Conservation (phyloP, 2,329 filamentous ascomycete species). For the Volutella citrinella region DNA sequence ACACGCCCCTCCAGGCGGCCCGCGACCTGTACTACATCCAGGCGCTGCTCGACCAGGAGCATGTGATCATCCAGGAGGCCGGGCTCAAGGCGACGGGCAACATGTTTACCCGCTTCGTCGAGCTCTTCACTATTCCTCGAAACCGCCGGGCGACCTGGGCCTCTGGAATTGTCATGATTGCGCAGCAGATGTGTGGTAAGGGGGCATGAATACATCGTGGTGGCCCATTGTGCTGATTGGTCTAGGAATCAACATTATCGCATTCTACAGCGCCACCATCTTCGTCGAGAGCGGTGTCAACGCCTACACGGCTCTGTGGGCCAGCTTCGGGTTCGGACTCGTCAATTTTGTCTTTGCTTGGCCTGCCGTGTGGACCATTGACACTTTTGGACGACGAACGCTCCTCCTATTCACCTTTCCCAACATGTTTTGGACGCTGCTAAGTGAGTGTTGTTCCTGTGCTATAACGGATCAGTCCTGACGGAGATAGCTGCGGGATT, state of each 20-base stretch:
- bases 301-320: slow-evolving; percentile 36
- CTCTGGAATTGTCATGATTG: slow-evolving; percentile 66
- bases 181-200: slow-evolving; percentile 57
- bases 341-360: slow-evolving; percentile 63
- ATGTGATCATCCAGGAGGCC: slow-evolving; percentile 20
- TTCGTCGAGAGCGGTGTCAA: slow-evolving; percentile 42
- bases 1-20: slow-evolving; percentile 57
- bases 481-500: slow-evolving; percentile 27
- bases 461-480: not conserved
- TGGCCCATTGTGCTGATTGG: not conserved
- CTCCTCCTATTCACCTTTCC: slow-evolving; percentile 63
- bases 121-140: slow-evolving; percentile 57
- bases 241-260: slow-evolving; percentile 42
- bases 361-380: slow-evolving; percentile 62
- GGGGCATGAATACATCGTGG: not conserved
- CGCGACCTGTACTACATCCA: slow-evolving; percentile 62
- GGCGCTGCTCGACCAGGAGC: slow-evolving; percentile 32
- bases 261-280: slow-evolving; percentile 47
- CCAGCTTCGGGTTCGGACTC: slow-evolving; percentile 45
- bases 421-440: slow-evolving; percentile 58
- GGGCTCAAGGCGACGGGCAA: slow-evolving; percentile 40
- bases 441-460: slow-evolving; percentile 26
- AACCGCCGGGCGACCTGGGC: slow-evolving; percentile 62
- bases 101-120: slow-evolving; percentile 46
- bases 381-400: slow-evolving; percentile 59